Base-by-base conservation (phyloP, 257 asterid genomes). In the Phtheirospermum japonicum region DNA sequence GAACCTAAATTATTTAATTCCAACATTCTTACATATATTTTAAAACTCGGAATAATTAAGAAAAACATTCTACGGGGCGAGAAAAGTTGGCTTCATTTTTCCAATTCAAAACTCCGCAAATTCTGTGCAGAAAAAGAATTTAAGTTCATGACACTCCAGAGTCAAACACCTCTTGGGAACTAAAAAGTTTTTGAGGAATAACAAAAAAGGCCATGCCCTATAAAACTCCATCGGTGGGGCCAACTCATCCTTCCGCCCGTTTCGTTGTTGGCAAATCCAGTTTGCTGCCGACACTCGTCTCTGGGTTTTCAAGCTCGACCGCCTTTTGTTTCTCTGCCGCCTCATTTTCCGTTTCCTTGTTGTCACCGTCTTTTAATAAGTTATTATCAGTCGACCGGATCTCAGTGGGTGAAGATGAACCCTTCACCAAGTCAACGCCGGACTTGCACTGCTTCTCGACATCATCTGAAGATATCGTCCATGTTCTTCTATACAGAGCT, bases 401-500 rank as follows among this genome's bases (percentile, higher is more conserved):
- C 71, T 81, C 91, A 8, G 57, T 57, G 48, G 71, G 49, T 32
- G 89, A 75, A 63, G 93, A 70, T 33, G 77, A 74, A 62, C 78
- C 88, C 73, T 80, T 84, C 76, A 63, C 65, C 64, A 57, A 58
- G 62, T 83, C 91, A 40, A 58, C 34, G 16, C 88, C 85, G 4
- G 90, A 76, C 73, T 85, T 83, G 76, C 84, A 80, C 79, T 90
- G 97, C 81, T 80, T 79, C 81, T 90, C 97, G 75, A 83, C 96
- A 90, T 87, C 95, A 80, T 73, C 74, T 90, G 96, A 48, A 90
- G 93, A 68, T 75, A 66, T 58, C 76, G 74, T 46, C 97, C 97
- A 72, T 87, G 97, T 71, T 90, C 96, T 80, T 90, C 96, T 72
- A 90, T 90, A 33, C 96, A 77, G 59, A 87, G 89, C 84, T 90